Conservation (phyloP, 768 basidiomycete species). For the Daedaleopsis sinensis region DNA sequence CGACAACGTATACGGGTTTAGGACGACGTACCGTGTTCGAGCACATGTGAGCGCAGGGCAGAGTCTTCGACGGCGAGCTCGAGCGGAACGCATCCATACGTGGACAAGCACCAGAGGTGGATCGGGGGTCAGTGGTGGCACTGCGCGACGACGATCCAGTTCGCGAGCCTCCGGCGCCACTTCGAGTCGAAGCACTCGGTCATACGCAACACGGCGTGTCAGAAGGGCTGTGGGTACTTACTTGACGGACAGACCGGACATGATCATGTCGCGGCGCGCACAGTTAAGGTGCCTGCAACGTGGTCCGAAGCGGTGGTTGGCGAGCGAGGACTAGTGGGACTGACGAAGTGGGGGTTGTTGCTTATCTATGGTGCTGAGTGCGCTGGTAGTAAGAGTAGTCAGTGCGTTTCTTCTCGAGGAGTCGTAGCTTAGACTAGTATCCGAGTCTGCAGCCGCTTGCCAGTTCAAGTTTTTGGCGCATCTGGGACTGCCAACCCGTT, state of each 20-base stretch:
- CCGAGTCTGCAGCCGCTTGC: too few relatives aligned
- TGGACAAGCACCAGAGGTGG: too few relatives aligned
- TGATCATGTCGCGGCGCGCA: conserved; percentile 5
- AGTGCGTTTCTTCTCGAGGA: too few relatives aligned
- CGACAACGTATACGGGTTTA: neutral
- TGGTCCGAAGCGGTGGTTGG: neutral
- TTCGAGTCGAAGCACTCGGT: conserved; percentile 11
- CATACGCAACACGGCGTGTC: conserved; percentile 3
- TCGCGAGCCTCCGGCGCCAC: conserved; percentile 6
- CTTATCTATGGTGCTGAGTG: too few relatives aligned
- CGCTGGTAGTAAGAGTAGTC: too few relatives aligned
- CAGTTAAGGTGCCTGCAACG: neutral
- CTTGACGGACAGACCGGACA: conserved; percentile 3
- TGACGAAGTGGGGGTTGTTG: too few relatives aligned
- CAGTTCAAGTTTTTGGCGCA: too few relatives aligned
- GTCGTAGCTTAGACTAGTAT: too few relatives aligned
- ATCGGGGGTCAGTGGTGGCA: conserved; percentile 6
- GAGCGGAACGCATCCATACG: too few relatives aligned
- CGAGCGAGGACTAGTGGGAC: too few relatives aligned
- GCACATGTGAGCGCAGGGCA: neutral
- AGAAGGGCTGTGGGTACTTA: conserved; percentile 10
- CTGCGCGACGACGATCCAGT: conserved; percentile 8
- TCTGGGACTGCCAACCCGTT: too few relatives aligned
- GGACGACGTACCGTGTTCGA: neutral
- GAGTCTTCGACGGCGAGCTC: neutral